These are phyloP conservation scores for Solanum pennellii DNA, from an alignment of 257 asterid genomes.

Conservation along the genomic window DNA sequence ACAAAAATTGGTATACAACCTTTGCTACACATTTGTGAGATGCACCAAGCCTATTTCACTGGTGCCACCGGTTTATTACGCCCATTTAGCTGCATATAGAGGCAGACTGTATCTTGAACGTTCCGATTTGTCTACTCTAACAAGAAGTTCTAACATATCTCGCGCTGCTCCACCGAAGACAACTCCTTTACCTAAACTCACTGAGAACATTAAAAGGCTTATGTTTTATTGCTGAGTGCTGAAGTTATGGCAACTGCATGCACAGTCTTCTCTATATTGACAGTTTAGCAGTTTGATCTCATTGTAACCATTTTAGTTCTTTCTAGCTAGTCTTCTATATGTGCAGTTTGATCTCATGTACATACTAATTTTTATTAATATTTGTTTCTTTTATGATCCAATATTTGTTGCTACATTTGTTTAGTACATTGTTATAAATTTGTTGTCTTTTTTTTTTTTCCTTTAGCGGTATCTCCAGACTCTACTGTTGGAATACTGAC, in stretches of 20 bases:
- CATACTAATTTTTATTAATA: background rate
- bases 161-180: conserved; percentile 53
- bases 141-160: conserved; percentile 20
- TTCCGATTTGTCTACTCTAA: conserved; percentile 19
- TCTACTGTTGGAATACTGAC: too few relatives aligned
- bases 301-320: background rate
- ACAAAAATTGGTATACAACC: conserved; percentile 76
- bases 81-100: conserved; percentile 91
- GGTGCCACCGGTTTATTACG: conserved; percentile 94
- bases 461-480: background rate
- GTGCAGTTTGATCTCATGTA: background rate
- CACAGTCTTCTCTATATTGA: background rate
- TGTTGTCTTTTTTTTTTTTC: background rate
- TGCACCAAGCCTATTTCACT: conserved; percentile 92
- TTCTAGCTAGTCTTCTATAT: background rate
- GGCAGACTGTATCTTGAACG: conserved; percentile 79
- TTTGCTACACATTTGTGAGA: conserved; percentile 89
- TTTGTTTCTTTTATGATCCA: background rate
- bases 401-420: background rate
- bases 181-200: conserved; percentile 69
- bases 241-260: background rate
- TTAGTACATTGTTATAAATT: background rate
- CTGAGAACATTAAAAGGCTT: conserved; percentile 66
- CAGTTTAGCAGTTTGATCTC: background rate
- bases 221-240: conserved; percentile 94